Evolutionary conservation across 768 basidiomycete genomes (phyloP), one percentile per base, ranked within the genome.

Genomic region (Naganishia vaughanmartiniae): DNA sequence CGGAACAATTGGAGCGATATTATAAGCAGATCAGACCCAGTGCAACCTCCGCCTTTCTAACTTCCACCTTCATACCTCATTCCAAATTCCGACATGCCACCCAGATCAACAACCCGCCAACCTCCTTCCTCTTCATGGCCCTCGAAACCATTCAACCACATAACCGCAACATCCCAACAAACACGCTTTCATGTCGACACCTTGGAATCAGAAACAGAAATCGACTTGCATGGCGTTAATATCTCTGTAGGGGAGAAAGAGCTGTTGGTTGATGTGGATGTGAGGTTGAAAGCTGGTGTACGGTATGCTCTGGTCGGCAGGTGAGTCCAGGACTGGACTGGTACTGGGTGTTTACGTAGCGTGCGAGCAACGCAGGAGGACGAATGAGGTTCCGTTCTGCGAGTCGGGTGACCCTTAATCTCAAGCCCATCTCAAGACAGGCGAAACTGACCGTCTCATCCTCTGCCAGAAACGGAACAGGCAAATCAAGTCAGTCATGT

Each of bases 191-290:
- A 81, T 69, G 48, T 73, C 9, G 77, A 76, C 3, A 78, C 79
- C 12, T 73, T 80, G 46, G 76, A 76, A 34, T 72, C 76, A 0
- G 45, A 54, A 21, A 66, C 65, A 33, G 81, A 87, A 70, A 82
- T 88, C 46, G 87, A 88, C 71, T 79, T 88, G 26, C 84, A 85
- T 55, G 84, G 82, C 55, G 84, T 89, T 11, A 84, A 81, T 30
- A 81, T 89, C 36, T 79, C 84, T 19, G 82, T 89, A 10, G 65
- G 65, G 21, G 80, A 84, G 53, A 81, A 78, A 36, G 87, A 89
- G 63, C 79, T 89, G 21, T 77, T 89, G 19, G 78, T 80, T 15
- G 85, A 86, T 73, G 84, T 85, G 1, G 83, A 85, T 67, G 76
- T 89, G n/a, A 80, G 83, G 69, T 76, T 89, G 17, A 85, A 86